Evolutionary conservation across 1,284 basidiomycete species (phyloP).

Genomic region (Trichosporon sp.): DNA sequence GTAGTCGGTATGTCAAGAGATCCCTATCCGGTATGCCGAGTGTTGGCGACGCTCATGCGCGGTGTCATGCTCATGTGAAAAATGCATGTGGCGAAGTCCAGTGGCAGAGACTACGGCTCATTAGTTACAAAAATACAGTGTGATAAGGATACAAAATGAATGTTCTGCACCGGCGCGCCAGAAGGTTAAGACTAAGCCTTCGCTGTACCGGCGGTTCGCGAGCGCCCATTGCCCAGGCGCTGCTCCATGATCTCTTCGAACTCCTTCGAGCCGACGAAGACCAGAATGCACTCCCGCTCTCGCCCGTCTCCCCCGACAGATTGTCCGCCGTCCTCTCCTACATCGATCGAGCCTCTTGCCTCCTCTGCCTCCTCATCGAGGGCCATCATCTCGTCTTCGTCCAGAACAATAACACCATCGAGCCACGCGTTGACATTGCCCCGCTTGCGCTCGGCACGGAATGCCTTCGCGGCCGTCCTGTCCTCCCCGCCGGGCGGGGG

Average conservation of each 20-base stretch:
- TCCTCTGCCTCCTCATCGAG: neutral
- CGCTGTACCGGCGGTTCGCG: neutral
- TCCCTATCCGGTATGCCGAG: neutral
- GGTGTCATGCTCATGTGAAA: neutral
- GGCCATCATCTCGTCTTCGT: neutral
- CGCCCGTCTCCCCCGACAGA: neutral
- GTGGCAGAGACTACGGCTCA: neutral
- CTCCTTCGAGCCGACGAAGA: neutral
- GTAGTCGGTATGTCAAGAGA: too few relatives aligned
- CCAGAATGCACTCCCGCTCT: neutral
- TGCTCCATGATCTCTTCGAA: neutral
- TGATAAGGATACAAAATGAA: neutral
- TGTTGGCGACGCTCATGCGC: neutral
- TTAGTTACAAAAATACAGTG: neutral
- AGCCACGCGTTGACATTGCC: neutral
- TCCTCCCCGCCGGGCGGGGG: neutral
- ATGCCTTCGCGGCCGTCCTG: neutral
- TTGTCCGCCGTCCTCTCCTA: too few relatives aligned
- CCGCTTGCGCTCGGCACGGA: neutral
- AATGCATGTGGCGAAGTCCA: neutral
- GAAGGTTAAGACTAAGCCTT: neutral
- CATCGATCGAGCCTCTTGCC: too few relatives aligned
- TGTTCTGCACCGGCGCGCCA: too few relatives aligned
- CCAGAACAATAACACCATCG: neutral
- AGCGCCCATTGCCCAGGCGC: neutral